Evolutionary conservation across 2,329 filamentous ascomycete species (phyloP).

Genomic region (Kalaharituber pfeilii): DNA sequence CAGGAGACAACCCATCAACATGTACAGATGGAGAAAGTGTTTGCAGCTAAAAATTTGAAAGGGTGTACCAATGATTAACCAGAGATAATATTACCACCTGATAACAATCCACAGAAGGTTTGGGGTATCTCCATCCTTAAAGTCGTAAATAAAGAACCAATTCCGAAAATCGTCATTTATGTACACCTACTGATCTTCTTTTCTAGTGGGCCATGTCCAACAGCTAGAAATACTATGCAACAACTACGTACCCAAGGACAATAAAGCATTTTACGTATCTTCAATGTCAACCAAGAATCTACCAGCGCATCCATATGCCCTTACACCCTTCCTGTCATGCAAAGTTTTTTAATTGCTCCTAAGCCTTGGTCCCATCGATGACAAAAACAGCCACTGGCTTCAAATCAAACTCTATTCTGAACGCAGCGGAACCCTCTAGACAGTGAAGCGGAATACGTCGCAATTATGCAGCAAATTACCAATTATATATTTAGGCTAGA

Average conservation of each 20-base stretch:
- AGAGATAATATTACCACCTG: too few relatives aligned
- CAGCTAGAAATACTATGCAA: neutral
- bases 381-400: too few relatives aligned
- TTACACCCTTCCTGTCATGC: neutral
- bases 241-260: neutral
- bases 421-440: neutral
- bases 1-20: too few relatives aligned
- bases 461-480: neutral
- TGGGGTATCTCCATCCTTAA: too few relatives aligned
- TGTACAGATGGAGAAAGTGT: too few relatives aligned
- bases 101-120: too few relatives aligned
- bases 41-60: too few relatives aligned
- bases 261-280: neutral
- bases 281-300: neutral
- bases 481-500: neutral
- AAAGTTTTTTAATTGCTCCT: neutral
- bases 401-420: neutral
- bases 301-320: neutral
- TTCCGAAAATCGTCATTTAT: too few relatives aligned
- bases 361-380: too few relatives aligned
- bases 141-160: too few relatives aligned
- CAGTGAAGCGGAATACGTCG: neutral
- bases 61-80: too few relatives aligned
- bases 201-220: neutral
- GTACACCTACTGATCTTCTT: too few relatives aligned